phyloP scores from a whole-genome alignment of 2,329 filamentous ascomycete genomes.

The Penicillium sp. region DNA sequence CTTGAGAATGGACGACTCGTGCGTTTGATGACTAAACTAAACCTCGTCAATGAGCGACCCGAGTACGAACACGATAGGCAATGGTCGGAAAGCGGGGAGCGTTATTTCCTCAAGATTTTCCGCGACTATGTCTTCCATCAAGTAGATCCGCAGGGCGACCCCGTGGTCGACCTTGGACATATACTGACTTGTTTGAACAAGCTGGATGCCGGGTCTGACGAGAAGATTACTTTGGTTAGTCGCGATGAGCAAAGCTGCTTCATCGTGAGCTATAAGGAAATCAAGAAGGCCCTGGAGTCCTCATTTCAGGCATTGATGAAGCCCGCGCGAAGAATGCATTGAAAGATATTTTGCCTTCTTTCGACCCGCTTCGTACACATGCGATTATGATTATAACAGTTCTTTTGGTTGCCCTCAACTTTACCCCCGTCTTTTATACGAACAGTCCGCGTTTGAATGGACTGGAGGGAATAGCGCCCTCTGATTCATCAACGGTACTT shows the following conservation, averaged over 20 bases:
- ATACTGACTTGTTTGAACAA: slow-evolving; percentile 88
- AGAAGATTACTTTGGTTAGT: slow-evolving; percentile 82
- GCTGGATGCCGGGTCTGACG: slow-evolving; percentile 85
- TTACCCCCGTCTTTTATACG: not conserved
- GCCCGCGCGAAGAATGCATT: slow-evolving; percentile 42
- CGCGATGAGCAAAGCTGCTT: slow-evolving; percentile 89
- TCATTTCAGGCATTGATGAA: slow-evolving; percentile 64
- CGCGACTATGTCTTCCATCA: slow-evolving; percentile 97
- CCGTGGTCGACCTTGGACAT: slow-evolving; percentile 84
- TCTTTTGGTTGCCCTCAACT: slow-evolving; percentile 6
- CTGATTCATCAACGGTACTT: slow-evolving; percentile 3
- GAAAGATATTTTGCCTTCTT: slow-evolving; percentile 8
- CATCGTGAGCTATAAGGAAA: slow-evolving; percentile 85
- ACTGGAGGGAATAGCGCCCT: not conserved
- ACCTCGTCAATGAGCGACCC: slow-evolving; percentile 84
- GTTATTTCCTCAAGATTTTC: slow-evolving; percentile 92
- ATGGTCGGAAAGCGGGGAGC: slow-evolving; percentile 92
- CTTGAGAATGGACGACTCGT: slow-evolving; percentile 88
- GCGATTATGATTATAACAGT: slow-evolving; percentile 8
- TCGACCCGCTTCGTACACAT: slow-evolving; percentile 12
- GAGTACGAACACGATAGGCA: slow-evolving; percentile 76
- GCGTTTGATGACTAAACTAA: slow-evolving; percentile 80
- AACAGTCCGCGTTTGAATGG: not conserved
- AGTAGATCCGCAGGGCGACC: slow-evolving; percentile 81
- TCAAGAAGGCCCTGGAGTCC: slow-evolving; percentile 69